Percentiles rank a stretch among this genome's conserved stretches.
phyloP scores from a whole-genome alignment of 306 rosid genomes.

The Trifolium pratense region DNA sequence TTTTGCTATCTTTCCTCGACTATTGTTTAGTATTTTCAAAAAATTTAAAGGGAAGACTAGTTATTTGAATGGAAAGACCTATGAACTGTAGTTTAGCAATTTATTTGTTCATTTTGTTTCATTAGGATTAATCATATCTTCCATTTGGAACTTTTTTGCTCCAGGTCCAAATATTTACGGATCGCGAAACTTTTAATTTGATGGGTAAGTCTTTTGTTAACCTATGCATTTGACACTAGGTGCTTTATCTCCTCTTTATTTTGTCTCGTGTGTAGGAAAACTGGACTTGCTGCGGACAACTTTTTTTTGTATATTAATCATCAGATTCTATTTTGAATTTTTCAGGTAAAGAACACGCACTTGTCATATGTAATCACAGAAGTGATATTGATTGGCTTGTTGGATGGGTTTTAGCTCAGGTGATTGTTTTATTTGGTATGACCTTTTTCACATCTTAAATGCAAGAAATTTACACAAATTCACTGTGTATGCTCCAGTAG shows the following conservation, averaged over 20 bases:
- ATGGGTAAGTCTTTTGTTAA: constrained; percentile 73
- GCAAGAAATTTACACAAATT: constrained; percentile 40
- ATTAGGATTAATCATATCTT: constrained; percentile 39
- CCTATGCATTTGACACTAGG: constrained; percentile 23
- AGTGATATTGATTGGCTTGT: constrained; percentile 99
- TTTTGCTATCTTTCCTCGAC: neutral
- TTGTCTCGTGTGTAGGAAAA: constrained; percentile 15
- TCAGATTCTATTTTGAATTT: constrained; percentile 39
- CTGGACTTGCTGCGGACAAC: neutral
- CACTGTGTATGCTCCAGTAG: constrained; percentile 5
- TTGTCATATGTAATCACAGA: constrained; percentile 80
- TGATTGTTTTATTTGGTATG: constrained; percentile 52
- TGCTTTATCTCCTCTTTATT: constrained; percentile 13
- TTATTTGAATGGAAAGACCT: constrained; percentile 18
- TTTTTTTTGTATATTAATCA: constrained; percentile 23
- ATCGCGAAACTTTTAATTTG: constrained; percentile 64
- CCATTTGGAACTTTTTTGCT: constrained; percentile 44
- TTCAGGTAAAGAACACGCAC: constrained; percentile 95
- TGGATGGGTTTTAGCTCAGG: constrained; percentile 98
- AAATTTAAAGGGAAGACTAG: constrained; percentile 19
- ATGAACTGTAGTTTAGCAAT: constrained; percentile 27
- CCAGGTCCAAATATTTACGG: constrained; percentile 79
- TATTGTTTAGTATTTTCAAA: constrained; percentile 14
- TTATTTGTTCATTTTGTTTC: constrained; percentile 27
- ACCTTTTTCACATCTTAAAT: constrained; percentile 37